phyloP scores from a whole-genome alignment of 164 flowering plant species.

The Macadamia tetraphylla region DNA sequence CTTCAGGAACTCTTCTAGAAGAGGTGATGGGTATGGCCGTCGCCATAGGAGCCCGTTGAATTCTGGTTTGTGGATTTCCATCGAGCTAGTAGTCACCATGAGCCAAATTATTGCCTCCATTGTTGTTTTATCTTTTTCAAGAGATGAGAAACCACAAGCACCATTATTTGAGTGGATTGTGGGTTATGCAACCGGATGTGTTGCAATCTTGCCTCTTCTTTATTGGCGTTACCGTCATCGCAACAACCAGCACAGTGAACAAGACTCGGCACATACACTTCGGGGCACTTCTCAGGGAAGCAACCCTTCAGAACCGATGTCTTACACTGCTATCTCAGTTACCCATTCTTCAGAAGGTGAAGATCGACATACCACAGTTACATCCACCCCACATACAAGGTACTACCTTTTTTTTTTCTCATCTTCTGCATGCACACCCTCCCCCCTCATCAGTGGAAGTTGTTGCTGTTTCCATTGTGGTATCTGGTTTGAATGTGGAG shows the following conservation, averaged over 20 bases:
- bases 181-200: slow-evolving; percentile 55
- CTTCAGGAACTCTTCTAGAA: slow-evolving; percentile 45
- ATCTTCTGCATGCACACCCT: not conserved
- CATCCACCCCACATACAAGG: slow-evolving; percentile 26
- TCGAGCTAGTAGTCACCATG: slow-evolving; percentile 58
- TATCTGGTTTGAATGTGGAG: no score
- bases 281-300: slow-evolving; percentile 29
- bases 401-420: slow-evolving; percentile 8
- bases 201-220: slow-evolving; percentile 54
- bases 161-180: slow-evolving; percentile 54
- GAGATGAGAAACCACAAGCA: slow-evolving; percentile 45
- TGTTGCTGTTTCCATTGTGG: no score
- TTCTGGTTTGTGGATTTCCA: slow-evolving; percentile 77
- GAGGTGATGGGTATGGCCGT: slow-evolving; percentile 53
- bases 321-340: slow-evolving; percentile 36
- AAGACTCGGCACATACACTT: slow-evolving; percentile 30
- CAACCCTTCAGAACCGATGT: slow-evolving; percentile 28
- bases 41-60: slow-evolving; percentile 71
- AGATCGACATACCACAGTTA: slow-evolving; percentile 12
- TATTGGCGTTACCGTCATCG: slow-evolving; percentile 69
- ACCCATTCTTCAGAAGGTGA: slow-evolving; percentile 33
- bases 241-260: slow-evolving; percentile 34
- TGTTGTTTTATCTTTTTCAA: slow-evolving; percentile 39
- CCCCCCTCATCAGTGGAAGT: no score
- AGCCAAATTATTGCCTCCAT: slow-evolving; percentile 61